Evolutionary conservation across 2,329 filamentous ascomycete genomes (phyloP), one percentile per base, ranked within the genome.

Genomic region (Aaosphaeria pasadenensis): DNA sequence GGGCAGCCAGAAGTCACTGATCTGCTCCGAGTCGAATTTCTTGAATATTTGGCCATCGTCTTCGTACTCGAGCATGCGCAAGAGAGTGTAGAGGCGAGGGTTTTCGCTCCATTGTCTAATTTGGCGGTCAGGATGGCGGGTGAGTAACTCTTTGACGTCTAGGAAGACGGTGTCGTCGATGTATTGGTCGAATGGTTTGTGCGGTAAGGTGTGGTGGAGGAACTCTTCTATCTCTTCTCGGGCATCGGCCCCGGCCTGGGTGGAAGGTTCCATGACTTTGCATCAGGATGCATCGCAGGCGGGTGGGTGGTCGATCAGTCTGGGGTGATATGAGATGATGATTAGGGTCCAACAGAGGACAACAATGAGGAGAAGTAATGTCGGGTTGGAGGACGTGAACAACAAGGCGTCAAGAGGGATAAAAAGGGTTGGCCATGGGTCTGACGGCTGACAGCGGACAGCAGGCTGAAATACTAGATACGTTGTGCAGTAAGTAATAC

Each of bases 111-210:
- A 57, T 47, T 35, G 13, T 9, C 36, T 39, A 17, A 56, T 31
- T 2, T 39, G 24, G 5, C 40, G 38, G 35, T 57, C 53, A 9
- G 56, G 55, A 40, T 59, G 56, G 29, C 50, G 48, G 24, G 3
- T 35, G 31, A 59, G 52, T 29, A 49, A 41, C 7, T 46, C 42
- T 28, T 44, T 33, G 24, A 57, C 32, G 11, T 57, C 53, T 7
- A 54, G 51, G 45, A 59, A 59, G 11, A 57, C 46, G 40, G 56
- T 41, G 29, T 59, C 56, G 46, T 59, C 56, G 39, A 59, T 45
- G 30, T 50, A 53, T 30, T 56, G 53, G 6, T 46, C 46, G 24
- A 50, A 54, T 5, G 49, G 54, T 24, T 48, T 33, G 38, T 39
- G 41, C 13, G 56, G 56, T 11, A 58, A 48, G 28, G 47, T 44